Conservation (phyloP, 2,329 filamentous ascomycete genomes). For the Pyrenophora teres region DNA sequence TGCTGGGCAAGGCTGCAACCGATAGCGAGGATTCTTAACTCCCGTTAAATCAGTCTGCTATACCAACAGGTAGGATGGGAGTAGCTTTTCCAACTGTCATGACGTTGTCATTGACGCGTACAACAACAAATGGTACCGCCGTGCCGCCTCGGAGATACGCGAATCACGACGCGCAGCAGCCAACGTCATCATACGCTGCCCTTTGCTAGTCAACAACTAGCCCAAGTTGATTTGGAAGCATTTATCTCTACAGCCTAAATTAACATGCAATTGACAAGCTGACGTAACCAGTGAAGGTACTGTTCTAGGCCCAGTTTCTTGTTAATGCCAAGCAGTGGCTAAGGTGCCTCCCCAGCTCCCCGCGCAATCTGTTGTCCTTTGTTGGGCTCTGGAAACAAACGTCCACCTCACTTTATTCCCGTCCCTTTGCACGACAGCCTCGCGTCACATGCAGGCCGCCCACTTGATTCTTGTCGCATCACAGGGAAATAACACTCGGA, state of each 20-base stretch:
- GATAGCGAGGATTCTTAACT: too few species aligned
- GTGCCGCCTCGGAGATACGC: background rate
- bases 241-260: background rate
- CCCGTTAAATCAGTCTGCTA: too few species aligned
- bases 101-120: background rate
- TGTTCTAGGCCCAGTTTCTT: conserved; percentile 4
- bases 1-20: too few species aligned
- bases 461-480: conserved; percentile 10
- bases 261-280: background rate
- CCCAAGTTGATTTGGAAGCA: background rate
- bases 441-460: conserved; percentile 20
- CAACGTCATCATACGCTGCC: too few species aligned
- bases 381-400: conserved; percentile 29
- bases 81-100: too few species aligned
- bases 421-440: conserved; percentile 27
- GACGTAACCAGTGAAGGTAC: background rate
- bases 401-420: conserved; percentile 31
- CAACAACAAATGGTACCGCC: background rate
- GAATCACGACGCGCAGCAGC: background rate
- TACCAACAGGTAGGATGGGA: too few species aligned
- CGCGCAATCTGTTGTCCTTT: conserved; percentile 15
- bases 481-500: background rate
- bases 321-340: conserved; percentile 23
- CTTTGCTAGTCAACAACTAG: background rate
- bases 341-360: conserved; percentile 16